Percentiles rank a stretch among this genome's conserved stretches.
Evolutionary conservation across 306 rosid genomes (phyloP).

Genomic region (Prinsepia uniflora): DNA sequence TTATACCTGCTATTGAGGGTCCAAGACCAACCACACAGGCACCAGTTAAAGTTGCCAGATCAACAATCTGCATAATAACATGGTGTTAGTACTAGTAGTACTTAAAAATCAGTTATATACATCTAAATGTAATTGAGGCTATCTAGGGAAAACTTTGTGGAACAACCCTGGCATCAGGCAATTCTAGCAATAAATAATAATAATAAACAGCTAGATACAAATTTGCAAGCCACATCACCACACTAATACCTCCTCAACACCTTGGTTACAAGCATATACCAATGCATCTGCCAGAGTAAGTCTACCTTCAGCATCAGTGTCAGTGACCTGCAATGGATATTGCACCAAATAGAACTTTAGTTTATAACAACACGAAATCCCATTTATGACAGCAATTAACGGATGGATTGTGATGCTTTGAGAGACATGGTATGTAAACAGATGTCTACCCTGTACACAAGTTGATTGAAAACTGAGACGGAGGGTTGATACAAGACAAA

Average conservation of each 20-base stretch:
- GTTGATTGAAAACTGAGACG: no score
- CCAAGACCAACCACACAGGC: conserved; percentile 91
- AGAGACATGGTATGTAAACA: no score
- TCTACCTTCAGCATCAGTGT: conserved; percentile 99
- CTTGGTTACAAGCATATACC: conserved; percentile 95
- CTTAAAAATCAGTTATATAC: not conserved
- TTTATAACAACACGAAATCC: not conserved
- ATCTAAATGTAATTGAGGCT: not conserved
- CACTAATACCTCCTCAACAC: conserved; percentile 76
- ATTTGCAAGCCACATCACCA: conserved; percentile 21
- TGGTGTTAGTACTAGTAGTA: conserved; percentile 30
- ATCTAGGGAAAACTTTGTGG: no score
- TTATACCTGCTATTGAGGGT: conserved; percentile 85
- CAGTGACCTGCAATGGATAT: conserved; percentile 63
- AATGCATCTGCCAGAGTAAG: conserved; percentile 97
- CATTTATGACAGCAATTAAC: not conserved
- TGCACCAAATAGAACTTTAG: conserved; percentile 26
- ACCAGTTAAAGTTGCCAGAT: conserved; percentile 94
- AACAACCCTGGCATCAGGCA: not conserved
- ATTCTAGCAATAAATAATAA: not conserved
- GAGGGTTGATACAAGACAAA: no score
- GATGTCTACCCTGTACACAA: no score
- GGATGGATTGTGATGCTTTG: no score
- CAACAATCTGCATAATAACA: conserved; percentile 60
- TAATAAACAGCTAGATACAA: conserved; percentile 4